Conservation (phyloP, 208 protist species). For the Tetramitus jugosus region DNA sequence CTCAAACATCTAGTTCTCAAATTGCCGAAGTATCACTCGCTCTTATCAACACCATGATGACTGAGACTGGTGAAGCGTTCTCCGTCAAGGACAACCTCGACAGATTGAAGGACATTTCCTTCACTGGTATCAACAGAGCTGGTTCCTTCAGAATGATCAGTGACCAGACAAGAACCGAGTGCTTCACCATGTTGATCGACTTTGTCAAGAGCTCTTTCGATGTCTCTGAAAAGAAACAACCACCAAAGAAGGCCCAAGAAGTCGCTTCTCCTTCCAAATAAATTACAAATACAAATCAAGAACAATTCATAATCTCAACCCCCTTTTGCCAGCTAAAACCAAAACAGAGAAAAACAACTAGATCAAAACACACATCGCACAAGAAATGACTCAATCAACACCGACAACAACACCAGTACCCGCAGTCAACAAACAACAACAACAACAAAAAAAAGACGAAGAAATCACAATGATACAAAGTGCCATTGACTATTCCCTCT, state of each 20-base stretch:
- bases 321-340: neutral
- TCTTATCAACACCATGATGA: conserved; percentile 13
- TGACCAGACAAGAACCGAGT: neutral
- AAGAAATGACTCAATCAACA: no score
- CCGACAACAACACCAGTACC: no score
- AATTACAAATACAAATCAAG: neutral
- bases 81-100: neutral
- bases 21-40: neutral
- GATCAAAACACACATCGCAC: no score
- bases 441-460: no score
- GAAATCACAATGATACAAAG: no score
- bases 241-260: neutral
- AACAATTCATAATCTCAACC: neutral
- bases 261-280: neutral
- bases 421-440: no score
- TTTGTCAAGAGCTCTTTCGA: neutral
- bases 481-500: no score
- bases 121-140: neutral
- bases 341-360: no score
- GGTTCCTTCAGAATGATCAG: neutral
- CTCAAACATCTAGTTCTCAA: neutral
- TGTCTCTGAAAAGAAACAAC: neutral
- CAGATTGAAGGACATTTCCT: neutral
- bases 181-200: neutral
- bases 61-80: neutral